Evolutionary conservation across 441 rosid species (phyloP).

Genomic region (Croton laevigatus): DNA sequence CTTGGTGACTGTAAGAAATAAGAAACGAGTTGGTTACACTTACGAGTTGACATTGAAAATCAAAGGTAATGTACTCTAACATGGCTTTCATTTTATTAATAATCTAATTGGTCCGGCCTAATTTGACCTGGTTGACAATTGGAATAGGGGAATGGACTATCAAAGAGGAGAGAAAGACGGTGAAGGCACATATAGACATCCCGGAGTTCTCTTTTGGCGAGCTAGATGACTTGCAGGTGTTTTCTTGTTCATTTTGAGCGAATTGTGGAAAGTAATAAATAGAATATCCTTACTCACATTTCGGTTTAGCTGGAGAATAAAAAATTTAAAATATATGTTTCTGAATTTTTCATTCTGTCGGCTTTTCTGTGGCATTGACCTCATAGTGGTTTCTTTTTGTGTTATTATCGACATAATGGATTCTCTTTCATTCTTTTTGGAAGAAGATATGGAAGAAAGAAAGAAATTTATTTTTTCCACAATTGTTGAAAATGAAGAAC

Average conservation of each 20-base stretch:
- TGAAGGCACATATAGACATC: slow-evolving; percentile 66
- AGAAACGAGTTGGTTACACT: slow-evolving; percentile 82
- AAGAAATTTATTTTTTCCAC: background rate
- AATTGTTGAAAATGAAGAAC: background rate
- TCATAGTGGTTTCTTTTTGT: background rate
- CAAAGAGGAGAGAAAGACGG: slow-evolving; percentile 52
- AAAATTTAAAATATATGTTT: background rate
- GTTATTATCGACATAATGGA: background rate
- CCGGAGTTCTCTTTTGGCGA: slow-evolving; percentile 90
- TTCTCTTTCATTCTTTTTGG: no score
- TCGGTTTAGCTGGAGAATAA: background rate
- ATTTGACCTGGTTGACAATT: slow-evolving; percentile 13
- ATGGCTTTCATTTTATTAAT: slow-evolving; percentile 6
- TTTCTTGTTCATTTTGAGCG: background rate
- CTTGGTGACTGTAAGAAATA: slow-evolving; percentile 85
- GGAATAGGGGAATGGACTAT: slow-evolving; percentile 73
- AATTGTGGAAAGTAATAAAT: background rate
- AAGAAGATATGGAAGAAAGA: background rate
- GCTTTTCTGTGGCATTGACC: background rate
- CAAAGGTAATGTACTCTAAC: slow-evolving; percentile 38
- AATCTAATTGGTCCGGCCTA: background rate
- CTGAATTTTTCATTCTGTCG: background rate
- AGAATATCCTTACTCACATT: background rate
- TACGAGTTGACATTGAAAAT: slow-evolving; percentile 79
- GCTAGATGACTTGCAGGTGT: slow-evolving; percentile 89